phyloP scores from a whole-genome alignment of 495 filamentous ascomycete genomes.

The Hypoxylon trugodes region DNA sequence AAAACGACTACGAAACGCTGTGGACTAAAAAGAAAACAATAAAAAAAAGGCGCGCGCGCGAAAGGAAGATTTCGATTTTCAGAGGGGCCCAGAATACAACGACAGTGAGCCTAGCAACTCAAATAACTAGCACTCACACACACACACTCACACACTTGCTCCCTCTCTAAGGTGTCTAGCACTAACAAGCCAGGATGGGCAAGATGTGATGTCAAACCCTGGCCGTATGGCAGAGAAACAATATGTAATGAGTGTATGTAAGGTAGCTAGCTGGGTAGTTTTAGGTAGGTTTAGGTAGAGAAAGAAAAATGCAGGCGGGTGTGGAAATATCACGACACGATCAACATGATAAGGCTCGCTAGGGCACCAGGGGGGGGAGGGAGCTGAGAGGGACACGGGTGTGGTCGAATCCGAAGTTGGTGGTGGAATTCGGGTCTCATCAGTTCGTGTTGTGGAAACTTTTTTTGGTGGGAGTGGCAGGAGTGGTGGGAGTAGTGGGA shows the following conservation, averaged over 20 bases:
- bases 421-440: constrained; percentile 25
- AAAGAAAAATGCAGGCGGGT: constrained; percentile 39
- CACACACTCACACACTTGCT: too few relatives aligned
- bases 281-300: constrained; percentile 2
- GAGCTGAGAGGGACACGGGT: constrained; percentile 32
- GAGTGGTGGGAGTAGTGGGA: not conserved
- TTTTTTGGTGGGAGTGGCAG: constrained; percentile 5
- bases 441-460: constrained; percentile 5
- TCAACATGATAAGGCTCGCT: constrained; percentile 42
- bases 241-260: constrained; percentile 24
- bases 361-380: constrained; percentile 17
- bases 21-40: constrained; percentile 32
- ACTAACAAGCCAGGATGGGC: constrained; percentile 36
- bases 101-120: constrained; percentile 28
- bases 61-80: constrained; percentile 37
- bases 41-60: too few relatives aligned
- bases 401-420: constrained; percentile 38
- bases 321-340: constrained; percentile 48
- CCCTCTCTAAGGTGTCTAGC: too few relatives aligned
- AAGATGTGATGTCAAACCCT: constrained; percentile 48
- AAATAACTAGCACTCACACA: too few relatives aligned
- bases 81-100: constrained; percentile 35
- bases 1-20: constrained; percentile 29
- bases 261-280: too few relatives aligned
- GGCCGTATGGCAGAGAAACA: constrained; percentile 44